Evolutionary conservation across 495 filamentous ascomycete genomes (phyloP), one percentile per base, ranked within the genome.

Genomic region (Recurvomyces mirabilis): DNA sequence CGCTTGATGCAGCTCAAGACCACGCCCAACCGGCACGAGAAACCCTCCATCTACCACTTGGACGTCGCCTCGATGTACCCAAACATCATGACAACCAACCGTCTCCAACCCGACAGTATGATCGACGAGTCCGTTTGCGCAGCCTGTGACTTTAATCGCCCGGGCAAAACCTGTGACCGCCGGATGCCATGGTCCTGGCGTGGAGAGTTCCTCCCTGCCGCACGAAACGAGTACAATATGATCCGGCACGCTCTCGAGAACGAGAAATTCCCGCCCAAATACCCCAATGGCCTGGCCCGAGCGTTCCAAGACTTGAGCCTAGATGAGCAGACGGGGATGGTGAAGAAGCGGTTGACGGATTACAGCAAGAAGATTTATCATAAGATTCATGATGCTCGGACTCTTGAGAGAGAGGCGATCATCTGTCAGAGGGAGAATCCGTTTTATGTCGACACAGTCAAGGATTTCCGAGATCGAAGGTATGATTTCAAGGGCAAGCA

Each of bases 61-160:
- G 91, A 99, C 54, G 91, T 99, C 35, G 91, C 91, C 13, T 94
- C 91, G 40, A 99, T 99, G 91, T 99, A 99, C 61, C 91, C 91
- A 14, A 99, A 99, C 60, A 99, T 99, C 64, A 99, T 99, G 93
- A 96, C 91, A 3, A 99, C 93, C 9, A 99, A 99, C 57, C 84
- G 91, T 55, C 65, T 99, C 23, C 91, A 99, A 44, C 91, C 91
- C 1, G 91, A 99, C 60, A 96, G 93, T 4, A 91, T 99, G 86
- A 94, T 96, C 29, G 65, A 87, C 34, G 91, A 99, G 58, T 88
- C 93, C 2, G 81, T 91, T 50, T 99, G 91, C 56, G 91, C 91
- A 0, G 87, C 93, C 6, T 99, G 91, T 60, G 91, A 99, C 56
- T 99, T 99, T 72, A 99, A 99, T 51, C 72, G 91, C 26, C 91